Conservation (phyloP, 1,284 basidiomycete species). For the Apiotrichum mycotoxinovorans region DNA sequence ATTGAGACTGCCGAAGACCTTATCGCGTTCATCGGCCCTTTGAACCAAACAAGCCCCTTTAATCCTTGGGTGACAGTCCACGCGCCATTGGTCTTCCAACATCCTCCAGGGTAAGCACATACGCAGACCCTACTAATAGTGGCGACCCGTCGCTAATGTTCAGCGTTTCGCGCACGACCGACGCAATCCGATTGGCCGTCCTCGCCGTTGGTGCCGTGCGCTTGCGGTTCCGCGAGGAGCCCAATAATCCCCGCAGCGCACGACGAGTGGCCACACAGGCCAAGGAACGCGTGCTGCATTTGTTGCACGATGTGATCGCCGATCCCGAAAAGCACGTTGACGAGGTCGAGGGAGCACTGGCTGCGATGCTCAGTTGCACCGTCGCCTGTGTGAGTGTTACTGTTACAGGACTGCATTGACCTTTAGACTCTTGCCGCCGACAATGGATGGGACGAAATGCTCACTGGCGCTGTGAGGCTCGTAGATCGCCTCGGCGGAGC, state of each 20-base stretch:
- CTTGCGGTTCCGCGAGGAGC: conserved; percentile 32
- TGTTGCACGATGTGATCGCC: conserved; percentile 23
- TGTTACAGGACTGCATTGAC: background rate
- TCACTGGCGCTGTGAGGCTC: conserved; percentile 32
- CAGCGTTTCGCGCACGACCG: conserved; percentile 28
- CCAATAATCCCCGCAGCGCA: conserved; percentile 28
- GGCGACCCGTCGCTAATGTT: background rate
- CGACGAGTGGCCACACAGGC: conserved; percentile 27
- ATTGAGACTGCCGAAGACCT: conserved; percentile 37
- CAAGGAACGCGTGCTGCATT: conserved; percentile 24
- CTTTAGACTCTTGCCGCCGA: conserved; percentile 38
- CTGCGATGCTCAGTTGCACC: conserved; percentile 36
- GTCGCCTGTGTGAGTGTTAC: conserved; percentile 38
- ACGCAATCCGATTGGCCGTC: conserved; percentile 39
- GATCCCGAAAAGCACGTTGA: conserved; percentile 23
- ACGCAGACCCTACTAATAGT: background rate
- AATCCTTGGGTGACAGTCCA: conserved; percentile 45
- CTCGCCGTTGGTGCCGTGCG: conserved; percentile 43
- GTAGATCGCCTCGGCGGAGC: conserved; percentile 42
- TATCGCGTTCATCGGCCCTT: conserved; percentile 39
- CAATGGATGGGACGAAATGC: conserved; percentile 43
- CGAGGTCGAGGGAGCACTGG: conserved; percentile 37
- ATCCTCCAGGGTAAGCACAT: conserved; percentile 31
- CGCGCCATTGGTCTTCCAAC: conserved; percentile 38
- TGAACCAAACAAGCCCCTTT: conserved; percentile 26